These are phyloP conservation scores for Lecanoromycetidae sp. DNA, from an alignment of 2,329 filamentous ascomycete genomes.

Conservation along the genomic window DNA sequence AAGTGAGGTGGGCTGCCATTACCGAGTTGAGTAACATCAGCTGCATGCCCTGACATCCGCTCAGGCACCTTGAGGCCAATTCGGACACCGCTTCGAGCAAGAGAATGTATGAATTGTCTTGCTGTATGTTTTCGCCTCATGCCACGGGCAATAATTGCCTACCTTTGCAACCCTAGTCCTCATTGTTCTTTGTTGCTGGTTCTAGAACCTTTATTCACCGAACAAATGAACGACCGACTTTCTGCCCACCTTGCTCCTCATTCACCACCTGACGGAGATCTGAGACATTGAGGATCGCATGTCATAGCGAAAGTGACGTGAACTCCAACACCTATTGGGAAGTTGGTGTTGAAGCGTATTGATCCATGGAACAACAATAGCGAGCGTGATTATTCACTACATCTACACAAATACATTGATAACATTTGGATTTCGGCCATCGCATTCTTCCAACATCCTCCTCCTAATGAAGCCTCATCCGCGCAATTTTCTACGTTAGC, in stretches of 20 bases:
- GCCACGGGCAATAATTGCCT: not conserved
- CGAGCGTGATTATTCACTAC: not conserved
- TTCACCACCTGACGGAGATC: too few species aligned
- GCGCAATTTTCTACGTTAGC: too few species aligned
- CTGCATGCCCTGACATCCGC: too few species aligned
- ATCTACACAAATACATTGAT: not conserved
- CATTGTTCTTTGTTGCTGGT: not conserved
- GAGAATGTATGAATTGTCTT: not conserved
- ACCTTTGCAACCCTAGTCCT: not conserved
- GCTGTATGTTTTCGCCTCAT: not conserved
- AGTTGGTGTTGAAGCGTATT: not conserved
- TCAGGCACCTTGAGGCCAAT: not conserved
- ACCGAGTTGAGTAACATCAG: slow-evolving; percentile 1
- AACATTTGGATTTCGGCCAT: not conserved
- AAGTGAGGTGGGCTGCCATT: slow-evolving; percentile 1
- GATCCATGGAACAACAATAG: not conserved
- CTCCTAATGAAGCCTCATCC: too few species aligned
- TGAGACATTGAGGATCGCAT: not conserved
- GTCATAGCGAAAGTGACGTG: not conserved
- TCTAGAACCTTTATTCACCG: too few species aligned
- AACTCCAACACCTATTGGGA: not conserved
- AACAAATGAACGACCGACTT: too few species aligned
- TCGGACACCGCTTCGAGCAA: not conserved
- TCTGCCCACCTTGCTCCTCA: too few species aligned
- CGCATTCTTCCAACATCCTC: not conserved